Evolutionary conservation across 2,329 filamentous ascomycete species (phyloP).

Genomic region (Cercospora canescens): DNA sequence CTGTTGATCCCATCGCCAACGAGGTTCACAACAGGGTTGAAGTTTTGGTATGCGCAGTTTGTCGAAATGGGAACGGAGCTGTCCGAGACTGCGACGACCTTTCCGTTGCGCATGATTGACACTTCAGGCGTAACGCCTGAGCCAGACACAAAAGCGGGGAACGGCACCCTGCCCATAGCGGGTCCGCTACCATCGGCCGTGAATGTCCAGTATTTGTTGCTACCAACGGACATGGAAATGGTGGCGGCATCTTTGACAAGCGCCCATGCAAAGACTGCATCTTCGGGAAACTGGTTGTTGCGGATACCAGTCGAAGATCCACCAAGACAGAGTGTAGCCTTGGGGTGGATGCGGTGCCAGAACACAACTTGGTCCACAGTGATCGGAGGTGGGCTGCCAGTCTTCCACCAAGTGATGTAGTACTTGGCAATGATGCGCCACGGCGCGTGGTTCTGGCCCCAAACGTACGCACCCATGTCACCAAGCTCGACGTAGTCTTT

Average conservation of each 20-base stretch:
- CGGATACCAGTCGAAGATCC: conserved; percentile 34
- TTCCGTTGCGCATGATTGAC: conserved; percentile 34
- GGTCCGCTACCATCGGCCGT: conserved; percentile 33
- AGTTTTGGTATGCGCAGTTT: conserved; percentile 36
- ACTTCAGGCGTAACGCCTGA: conserved; percentile 34
- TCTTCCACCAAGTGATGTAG: conserved; percentile 42
- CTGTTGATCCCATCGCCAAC: conserved; percentile 31
- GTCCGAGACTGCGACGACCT: conserved; percentile 26
- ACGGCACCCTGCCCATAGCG: conserved; percentile 35
- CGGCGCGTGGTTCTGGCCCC: conserved; percentile 38
- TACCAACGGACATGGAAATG: conserved; percentile 37
- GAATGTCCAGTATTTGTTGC: conserved; percentile 38
- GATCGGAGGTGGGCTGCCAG: conserved; percentile 33
- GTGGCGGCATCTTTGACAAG: conserved; percentile 34
- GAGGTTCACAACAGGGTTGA: conserved; percentile 40
- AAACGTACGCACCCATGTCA: conserved; percentile 38
- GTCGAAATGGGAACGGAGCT: conserved; percentile 32
- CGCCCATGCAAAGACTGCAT: conserved; percentile 42
- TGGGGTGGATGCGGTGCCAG: conserved; percentile 43
- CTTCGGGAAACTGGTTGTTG: conserved; percentile 36
- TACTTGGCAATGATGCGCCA: conserved; percentile 43
- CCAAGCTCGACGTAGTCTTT: conserved; percentile 36
- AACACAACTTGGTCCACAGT: conserved; percentile 40
- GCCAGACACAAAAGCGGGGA: conserved; percentile 32
- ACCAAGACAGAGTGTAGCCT: conserved; percentile 34